Evolutionary conservation across 192 early-diverging fungal genomes (phyloP).

Genomic region (Podochytrium sp.): DNA sequence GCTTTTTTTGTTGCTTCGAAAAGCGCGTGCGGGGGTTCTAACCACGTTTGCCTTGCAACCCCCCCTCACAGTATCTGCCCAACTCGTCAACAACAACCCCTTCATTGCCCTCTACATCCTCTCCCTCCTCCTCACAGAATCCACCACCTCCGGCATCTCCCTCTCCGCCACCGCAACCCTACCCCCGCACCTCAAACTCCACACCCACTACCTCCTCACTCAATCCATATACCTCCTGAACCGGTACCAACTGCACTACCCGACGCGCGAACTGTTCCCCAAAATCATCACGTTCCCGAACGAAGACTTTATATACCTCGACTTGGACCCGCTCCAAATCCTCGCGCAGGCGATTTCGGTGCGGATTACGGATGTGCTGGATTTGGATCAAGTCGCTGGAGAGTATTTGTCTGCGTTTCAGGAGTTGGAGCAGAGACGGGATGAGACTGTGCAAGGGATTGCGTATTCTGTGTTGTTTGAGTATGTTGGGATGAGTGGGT

Average conservation of each 20-base stretch:
- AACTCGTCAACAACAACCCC: conserved; percentile 10
- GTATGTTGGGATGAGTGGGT: neutral
- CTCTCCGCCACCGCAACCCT: neutral
- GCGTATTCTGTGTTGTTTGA: conserved; percentile 8
- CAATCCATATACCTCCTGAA: conserved; percentile 45
- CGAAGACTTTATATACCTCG: neutral
- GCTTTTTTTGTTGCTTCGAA: too few species aligned
- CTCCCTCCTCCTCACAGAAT: neutral
- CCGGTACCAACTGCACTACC: conserved; percentile 13
- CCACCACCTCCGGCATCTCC: neutral
- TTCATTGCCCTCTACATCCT: conserved; percentile 15
- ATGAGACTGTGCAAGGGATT: conserved; percentile 7
- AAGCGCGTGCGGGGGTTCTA: too few species aligned
- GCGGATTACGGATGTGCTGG: neutral
- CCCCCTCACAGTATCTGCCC: conserved; percentile 30
- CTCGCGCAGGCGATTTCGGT: conserved; percentile 15
- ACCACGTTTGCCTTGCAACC: neutral
- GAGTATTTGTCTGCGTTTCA: conserved; percentile 13
- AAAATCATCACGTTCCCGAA: conserved; percentile 18
- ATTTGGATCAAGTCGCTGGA: neutral
- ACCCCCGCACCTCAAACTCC: conserved; percentile 33
- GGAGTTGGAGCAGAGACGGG: neutral
- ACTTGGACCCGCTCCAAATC: neutral
- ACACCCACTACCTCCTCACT: conserved; percentile 36
- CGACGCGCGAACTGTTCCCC: conserved; percentile 30